Evolutionary conservation across 2,329 filamentous ascomycete genomes (phyloP).

Genomic region (Neofusicoccum parvum): DNA sequence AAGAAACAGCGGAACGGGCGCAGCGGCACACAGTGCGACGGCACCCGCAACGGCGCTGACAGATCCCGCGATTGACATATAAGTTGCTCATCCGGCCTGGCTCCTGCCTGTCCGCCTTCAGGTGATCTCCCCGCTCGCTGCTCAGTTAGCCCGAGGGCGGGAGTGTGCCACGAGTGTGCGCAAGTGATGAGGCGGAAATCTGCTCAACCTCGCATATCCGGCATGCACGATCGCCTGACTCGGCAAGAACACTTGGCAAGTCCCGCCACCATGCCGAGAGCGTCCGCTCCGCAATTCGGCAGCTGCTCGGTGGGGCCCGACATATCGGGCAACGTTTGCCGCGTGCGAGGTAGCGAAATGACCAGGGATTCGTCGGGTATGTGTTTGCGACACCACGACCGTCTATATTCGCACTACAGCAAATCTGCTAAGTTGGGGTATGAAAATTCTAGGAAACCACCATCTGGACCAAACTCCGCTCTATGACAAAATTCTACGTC

Average conservation of each 20-base stretch:
- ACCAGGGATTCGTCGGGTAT: neutral
- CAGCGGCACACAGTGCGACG: too few species aligned
- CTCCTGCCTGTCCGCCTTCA: neutral
- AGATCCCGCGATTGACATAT: neutral
- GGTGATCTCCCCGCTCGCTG: neutral
- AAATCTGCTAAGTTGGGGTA: neutral
- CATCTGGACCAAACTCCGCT: neutral
- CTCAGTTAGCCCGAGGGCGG: neutral
- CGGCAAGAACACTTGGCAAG: neutral
- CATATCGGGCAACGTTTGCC: neutral
- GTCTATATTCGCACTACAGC: neutral
- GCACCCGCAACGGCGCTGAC: neutral
- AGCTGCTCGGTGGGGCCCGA: neutral
- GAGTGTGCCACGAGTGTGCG: neutral
- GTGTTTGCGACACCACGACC: neutral
- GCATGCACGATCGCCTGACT: neutral
- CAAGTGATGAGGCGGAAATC: constrained; percentile 1
- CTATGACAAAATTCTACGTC: neutral
- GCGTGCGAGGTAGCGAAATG: constrained; percentile 8
- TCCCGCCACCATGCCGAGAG: neutral
- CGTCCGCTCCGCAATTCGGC: constrained; percentile 7
- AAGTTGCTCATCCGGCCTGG: neutral
- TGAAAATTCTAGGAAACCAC: neutral
- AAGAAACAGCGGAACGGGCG: neutral
- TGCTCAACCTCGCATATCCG: neutral